phyloP scores from a whole-genome alignment of 2,329 filamentous ascomycete genomes.

The Ascochyta fabae region DNA sequence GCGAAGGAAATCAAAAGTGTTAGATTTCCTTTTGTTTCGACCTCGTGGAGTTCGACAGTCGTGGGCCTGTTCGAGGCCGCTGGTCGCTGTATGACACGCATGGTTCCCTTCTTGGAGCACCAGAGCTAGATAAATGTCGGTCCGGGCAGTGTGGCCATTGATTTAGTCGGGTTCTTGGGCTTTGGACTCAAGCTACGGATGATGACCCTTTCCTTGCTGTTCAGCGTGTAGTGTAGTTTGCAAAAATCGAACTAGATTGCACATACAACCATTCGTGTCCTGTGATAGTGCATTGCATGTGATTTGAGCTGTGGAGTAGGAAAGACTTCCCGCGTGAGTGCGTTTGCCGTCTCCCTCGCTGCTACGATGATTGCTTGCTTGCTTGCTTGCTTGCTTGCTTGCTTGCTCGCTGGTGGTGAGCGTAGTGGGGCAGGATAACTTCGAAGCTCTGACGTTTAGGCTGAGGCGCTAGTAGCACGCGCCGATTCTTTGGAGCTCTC shows the following conservation, averaged over 20 bases:
- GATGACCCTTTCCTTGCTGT: conserved; percentile 44
- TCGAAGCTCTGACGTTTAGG: conserved; percentile 16
- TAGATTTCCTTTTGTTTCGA: conserved; percentile 53
- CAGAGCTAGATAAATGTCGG: conserved; percentile 48
- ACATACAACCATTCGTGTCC: conserved; percentile 13
- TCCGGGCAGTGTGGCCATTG: conserved; percentile 43
- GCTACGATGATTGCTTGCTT: not conserved
- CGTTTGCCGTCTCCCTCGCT: not conserved
- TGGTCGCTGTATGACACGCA: conserved; percentile 44
- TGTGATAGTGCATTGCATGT: no score
- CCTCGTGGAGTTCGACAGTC: conserved; percentile 42
- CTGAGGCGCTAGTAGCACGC: conserved; percentile 20
- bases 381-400: no score
- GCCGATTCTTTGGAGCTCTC: conserved; percentile 7
- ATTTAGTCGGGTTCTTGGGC: conserved; percentile 36
- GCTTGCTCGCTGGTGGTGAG: conserved; percentile 15
- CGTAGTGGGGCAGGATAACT: conserved; percentile 21
- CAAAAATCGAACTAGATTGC: conserved; percentile 41
- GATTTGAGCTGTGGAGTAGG: no score
- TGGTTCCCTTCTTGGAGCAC: conserved; percentile 39
- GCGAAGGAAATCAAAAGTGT: conserved; percentile 53
- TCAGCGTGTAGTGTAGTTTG: conserved; percentile 47
- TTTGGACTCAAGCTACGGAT: conserved; percentile 43
- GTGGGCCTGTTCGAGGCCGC: conserved; percentile 45
- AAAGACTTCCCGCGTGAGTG: no score